phyloP scores from a whole-genome alignment of 352 stramenopile genomes.

The Globisporangium takayamanum region DNA sequence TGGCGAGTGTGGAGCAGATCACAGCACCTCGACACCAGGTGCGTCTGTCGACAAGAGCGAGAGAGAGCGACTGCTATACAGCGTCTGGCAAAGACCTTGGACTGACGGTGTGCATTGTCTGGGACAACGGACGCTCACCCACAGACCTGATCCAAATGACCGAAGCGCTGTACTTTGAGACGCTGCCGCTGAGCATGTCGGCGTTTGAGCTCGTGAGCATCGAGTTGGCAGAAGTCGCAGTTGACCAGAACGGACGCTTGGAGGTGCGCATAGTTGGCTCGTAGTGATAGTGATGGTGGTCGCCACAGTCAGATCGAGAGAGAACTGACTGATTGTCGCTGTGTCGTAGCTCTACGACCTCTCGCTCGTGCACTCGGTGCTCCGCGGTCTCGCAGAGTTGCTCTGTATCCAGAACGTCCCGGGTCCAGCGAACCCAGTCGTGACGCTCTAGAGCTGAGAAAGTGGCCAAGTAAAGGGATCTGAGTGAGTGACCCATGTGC shows the following conservation, averaged over 20 bases:
- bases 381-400: conserved; percentile 42
- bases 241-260: conserved; percentile 33
- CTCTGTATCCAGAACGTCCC: conserved; percentile 32
- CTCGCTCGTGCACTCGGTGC: conserved; percentile 35
- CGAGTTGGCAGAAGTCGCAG: conserved; percentile 36
- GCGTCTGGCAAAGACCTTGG: background rate
- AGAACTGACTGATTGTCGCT: background rate
- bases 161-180: conserved; percentile 49
- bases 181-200: conserved; percentile 42
- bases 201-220: conserved; percentile 45
- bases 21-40: conserved; percentile 2
- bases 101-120: conserved; percentile 7
- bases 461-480: background rate
- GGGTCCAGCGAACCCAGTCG: conserved; percentile 26
- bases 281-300: background rate
- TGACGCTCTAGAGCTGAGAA: conserved; percentile 27
- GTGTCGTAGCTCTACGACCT: conserved; percentile 37
- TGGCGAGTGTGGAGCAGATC: background rate
- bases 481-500: no score
- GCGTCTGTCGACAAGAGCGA: background rate
- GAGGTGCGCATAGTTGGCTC: conserved; percentile 23
- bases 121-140: background rate
- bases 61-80: background rate
- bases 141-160: conserved; percentile 47
- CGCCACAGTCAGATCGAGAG: background rate